These are phyloP conservation scores for Malassezia sp. DNA, from an alignment of 1,284 basidiomycete genomes.

Conservation along the genomic window DNA sequence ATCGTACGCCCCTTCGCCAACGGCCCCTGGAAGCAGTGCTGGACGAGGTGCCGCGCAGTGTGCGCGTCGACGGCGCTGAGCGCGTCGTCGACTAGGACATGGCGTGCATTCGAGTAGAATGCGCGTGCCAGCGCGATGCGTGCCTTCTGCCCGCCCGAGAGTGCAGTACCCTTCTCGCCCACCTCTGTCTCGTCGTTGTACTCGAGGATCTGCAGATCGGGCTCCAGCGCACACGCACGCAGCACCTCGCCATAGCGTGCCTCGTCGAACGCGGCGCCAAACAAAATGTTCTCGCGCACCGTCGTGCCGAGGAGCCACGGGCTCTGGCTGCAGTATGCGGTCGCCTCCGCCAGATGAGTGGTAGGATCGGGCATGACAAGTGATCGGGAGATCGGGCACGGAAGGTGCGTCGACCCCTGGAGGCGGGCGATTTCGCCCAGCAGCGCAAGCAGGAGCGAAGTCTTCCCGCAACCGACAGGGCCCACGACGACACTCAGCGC, in stretches of 20 bases:
- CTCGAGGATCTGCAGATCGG: conserved; percentile 78
- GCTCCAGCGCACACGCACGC: conserved; percentile 66
- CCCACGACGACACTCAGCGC: conserved; percentile 58
- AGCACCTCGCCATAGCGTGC: conserved; percentile 67
- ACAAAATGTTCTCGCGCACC: conserved; percentile 87
- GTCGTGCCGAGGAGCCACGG: conserved; percentile 85
- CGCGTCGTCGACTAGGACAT: conserved; percentile 79
- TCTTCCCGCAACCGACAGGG: conserved; percentile 53
- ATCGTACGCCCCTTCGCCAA: conserved; percentile 60
- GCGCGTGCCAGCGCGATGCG: conserved; percentile 64
- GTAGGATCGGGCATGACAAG: conserved; percentile 47
- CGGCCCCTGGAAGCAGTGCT: conserved; percentile 57
- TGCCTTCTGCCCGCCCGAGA: conserved; percentile 87
- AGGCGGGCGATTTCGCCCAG: conserved; percentile 54
- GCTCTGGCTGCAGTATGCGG: conserved; percentile 87
- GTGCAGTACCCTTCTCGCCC: conserved; percentile 60
- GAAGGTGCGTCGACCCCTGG: conserved; percentile 51
- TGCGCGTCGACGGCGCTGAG: conserved; percentile 80
- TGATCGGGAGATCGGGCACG: conserved; percentile 49
- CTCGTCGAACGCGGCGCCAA: conserved; percentile 68
- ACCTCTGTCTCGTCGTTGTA: conserved; percentile 88
- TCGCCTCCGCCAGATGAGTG: conserved; percentile 58
- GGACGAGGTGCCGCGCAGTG: conserved; percentile 64
- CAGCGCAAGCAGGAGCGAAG: conserved; percentile 52
- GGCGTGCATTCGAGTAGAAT: conserved; percentile 77